Evolutionary conservation across 2,329 filamentous ascomycete species (phyloP), one percentile per base, ranked within the genome.

Genomic region (Alternaria sp.): DNA sequence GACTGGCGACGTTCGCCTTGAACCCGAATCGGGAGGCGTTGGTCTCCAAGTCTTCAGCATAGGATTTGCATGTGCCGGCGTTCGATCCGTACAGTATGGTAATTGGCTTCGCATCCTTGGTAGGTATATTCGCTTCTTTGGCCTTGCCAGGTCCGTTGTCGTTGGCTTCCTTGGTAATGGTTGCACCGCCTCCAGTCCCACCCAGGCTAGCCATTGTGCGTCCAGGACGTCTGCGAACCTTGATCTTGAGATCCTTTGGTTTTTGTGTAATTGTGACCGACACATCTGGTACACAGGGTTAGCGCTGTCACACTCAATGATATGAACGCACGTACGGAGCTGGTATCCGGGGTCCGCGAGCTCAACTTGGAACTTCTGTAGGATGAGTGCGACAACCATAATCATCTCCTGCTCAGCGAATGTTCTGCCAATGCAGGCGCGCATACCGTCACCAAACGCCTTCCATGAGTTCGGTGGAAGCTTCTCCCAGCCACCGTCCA

Each of bases 1-100:
- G 78, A 1, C 85, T 83, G 89, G 47, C 55, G 32, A 62, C 32
- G 21, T 44, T 59, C 21, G 59, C 59, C 12, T 59, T 59, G 49
- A 62, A 93, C 0, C 91, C 91, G 68, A 88, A 87, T 4, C 77
- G 76, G 2, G 81, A 70, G 0, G 90, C 90, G 70, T 88, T 86
- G 9, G 84, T 82, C 0, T 88, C 89, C 11, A 93, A 76, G 26
- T 86, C 83, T 65, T 90, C 86, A 1, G 91, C 88, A 49, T 93
- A 83, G 1, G 88, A 84, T 76, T 93, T 89, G 74, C 91, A 93
- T 2, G 91, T 93, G 0, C 91, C 91, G 2, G 88, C 89, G 73
- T 93, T 92, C 17, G 89, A 91, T 3, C 91, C 91, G 72, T 91
- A 93, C 46, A 89, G 86, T 19, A 94, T 86, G n/a, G 86, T 86